Evolutionary conservation across 306 rosid species (phyloP), one percentile per base, ranked within the genome.

Genomic region (Aeschynomene evenia): DNA sequence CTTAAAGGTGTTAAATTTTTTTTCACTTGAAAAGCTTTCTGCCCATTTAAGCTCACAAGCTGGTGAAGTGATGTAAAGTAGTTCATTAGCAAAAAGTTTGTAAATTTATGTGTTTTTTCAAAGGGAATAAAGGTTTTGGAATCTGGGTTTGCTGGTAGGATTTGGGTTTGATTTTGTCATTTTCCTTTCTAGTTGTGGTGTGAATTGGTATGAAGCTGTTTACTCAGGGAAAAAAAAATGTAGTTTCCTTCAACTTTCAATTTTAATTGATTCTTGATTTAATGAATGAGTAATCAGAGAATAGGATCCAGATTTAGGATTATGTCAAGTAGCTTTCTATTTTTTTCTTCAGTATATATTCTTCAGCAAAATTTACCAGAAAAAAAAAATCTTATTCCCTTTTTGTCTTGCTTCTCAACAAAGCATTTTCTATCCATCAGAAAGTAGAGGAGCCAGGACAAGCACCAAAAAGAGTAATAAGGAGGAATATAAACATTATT

Each of bases 121-220:
- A 18, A 48, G 46, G 72, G 78, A 61, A 29, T 33, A 40, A 72
- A 72, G 63, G 67, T 77, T 74, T 76, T 63, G 80, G 83, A 78
- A 81, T 83, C 83, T 79, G 70, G 79, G 78, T 77, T 66, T 28
- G 71, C 18, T 62, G 45, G 18, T 52, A 45, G 39, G 63, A 49
- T 77, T 52, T 79, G 76, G 19, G 63, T 77, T 70, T 63, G 34
- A 39, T 46, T 53, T 52, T 56, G 42, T 66, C 60, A 22, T 66
- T 81, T 71, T 63, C 48, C 31, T 63, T 61, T 61, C 26, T 16
- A 13, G 22, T 29, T 28, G 65, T 36, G 7, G 51, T 40, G 42
- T 57, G 16, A 74, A 68, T 73, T 74, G 46, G 28, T 40, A 8
- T 54, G 62, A 54, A 49, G 62, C 21, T 7, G 11, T 75, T 61